Base-by-base conservation (phyloP, 2,329 filamentous ascomycete genomes). In the Alternaria sp. region DNA sequence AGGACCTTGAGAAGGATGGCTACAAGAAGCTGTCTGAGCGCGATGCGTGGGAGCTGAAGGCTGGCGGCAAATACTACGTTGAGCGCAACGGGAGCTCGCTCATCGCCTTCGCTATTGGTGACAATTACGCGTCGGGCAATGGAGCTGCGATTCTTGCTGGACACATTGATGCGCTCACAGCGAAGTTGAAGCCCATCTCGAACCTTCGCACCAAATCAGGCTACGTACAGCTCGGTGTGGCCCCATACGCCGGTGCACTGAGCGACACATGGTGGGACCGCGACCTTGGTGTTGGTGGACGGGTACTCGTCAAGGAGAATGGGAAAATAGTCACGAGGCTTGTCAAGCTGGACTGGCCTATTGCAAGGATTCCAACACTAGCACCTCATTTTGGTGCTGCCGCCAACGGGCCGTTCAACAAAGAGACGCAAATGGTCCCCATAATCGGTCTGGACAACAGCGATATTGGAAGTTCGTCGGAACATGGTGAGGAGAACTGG, bases 251-350 rank as follows among this genome's bases (percentile, higher is more conserved):
- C 10, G 95, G 96, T 54, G 93, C 85, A 2, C 82, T 98, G 65
- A 96, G 94, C 77, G 85, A 86, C 66, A 98, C 96, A 1, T 98
- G 96, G 96, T 98, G 94, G 95, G 96, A 98, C 80, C 89, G 96
- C 40, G 96, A 99, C 79, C 86, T 99, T 55, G 90, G 92, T 69
- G 91, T 98, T 72, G 96, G 93, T 68, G 96, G 96, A 43, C 87
- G 93, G 47, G 95, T 98, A 5, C 85, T 98, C 52, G 90, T 98
- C 49, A 91, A 90, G 67, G 90, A 97, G 71, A 78, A 85, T 5
- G 91, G 91, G 69, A 96, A 95, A 86, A 93, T 96, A 36, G 85
- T 87, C 21, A 89, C 88, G 28, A 92, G 90, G 83, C 86, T 98
- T 49, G 94, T 97, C 65, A 97, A 97, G 83, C 85, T 98, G 54